Evolutionary conservation across 352 stramenopile species (phyloP), one percentile per base, ranked within the genome.

Genomic region (Globisporangium yorkense): DNA sequence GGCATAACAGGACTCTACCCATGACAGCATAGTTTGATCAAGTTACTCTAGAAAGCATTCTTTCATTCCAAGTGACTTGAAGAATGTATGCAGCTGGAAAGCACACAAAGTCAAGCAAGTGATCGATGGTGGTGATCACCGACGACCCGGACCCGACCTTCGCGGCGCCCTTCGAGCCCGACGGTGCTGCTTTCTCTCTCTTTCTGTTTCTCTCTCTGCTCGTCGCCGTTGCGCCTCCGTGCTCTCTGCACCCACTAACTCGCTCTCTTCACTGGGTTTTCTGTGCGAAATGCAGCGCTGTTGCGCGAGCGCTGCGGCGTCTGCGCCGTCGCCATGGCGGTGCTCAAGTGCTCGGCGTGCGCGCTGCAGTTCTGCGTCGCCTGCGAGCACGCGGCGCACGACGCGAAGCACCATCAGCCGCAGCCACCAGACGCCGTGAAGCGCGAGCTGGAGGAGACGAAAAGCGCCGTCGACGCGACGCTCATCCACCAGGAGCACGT

Each of bases 331-430:
- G 62, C 63, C 21, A 69, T 74, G 31, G 80, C 78, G 12, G 64
- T 72, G 20, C 66, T 78, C 37, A 18, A 18, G 37, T 43, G 37
- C 37, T 43, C 37, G 12, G 37, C 37, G 37, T 43, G 37, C 13
- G 13, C 12, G 37, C 37, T 43, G 37, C 37, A 18, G 31, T 84
- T 76, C 48, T 91, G 80, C 48, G 48, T 24, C 1, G 39, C 48
- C 13, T 91, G 80, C 47, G 77, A 88, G 63, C 43, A 66, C 15
- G 24, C 58, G 16, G 67, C 70, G 5, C 80, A 90, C 70, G 68
- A 70, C 48, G 50, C 67, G 37, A 43, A 77, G 5, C 67, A 55
- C 35, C 41, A 35, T 5, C 21, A 50, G 0, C 33, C 33, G 5
- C 24, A 27, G 24, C 24, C 24, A 45, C 20, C 24, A 24, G n/a